Conservation (phyloP, 805 yeast genomes). For the Pichia kluyveri region DNA sequence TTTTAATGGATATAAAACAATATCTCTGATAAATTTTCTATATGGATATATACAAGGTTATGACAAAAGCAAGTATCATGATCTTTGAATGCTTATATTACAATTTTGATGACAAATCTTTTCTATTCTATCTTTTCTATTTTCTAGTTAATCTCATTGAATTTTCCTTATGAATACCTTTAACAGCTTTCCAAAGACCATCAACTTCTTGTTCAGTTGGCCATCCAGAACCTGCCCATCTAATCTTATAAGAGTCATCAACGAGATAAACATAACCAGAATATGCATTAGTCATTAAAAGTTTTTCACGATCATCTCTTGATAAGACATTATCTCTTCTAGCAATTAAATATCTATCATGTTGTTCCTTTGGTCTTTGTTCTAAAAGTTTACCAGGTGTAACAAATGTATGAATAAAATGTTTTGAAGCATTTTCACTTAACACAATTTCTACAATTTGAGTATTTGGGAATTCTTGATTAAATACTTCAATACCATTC, state of each 20-base stretch:
- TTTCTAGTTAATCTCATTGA: conserved; percentile 5
- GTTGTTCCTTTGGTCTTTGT: conserved; percentile 23
- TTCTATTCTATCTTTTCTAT: neutral
- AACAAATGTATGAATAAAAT: conserved; percentile 49
- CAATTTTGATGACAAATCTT: too few species aligned
- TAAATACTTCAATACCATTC: conserved; percentile 33
- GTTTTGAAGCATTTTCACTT: conserved; percentile 67
- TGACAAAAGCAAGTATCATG: too few species aligned
- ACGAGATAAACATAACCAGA: conserved; percentile 79
- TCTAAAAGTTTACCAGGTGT: conserved; percentile 29
- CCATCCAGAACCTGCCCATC: conserved; percentile 90
- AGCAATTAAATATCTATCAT: conserved; percentile 52
- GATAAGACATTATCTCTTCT: conserved; percentile 48
- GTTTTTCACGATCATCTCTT: conserved; percentile 44
- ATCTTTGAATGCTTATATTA: too few species aligned
- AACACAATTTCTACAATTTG: conserved; percentile 73
- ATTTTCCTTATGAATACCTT: conserved; percentile 46
- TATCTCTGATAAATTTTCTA: too few species aligned
- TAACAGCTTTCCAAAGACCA: conserved; percentile 57
- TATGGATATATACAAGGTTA: too few species aligned
- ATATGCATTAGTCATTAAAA: conserved; percentile 64
- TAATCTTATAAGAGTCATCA: conserved; percentile 62
- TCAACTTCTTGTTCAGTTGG: conserved; percentile 59
- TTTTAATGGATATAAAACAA: too few species aligned
- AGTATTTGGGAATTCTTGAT: conserved; percentile 36